A percentile compares a stretch with the other conserved stretches of the same genome.
These are phyloP conservation scores for Xylariaceae sp. DNA, from an alignment of 2,329 filamentous ascomycete genomes.

Conservation along the genomic window DNA sequence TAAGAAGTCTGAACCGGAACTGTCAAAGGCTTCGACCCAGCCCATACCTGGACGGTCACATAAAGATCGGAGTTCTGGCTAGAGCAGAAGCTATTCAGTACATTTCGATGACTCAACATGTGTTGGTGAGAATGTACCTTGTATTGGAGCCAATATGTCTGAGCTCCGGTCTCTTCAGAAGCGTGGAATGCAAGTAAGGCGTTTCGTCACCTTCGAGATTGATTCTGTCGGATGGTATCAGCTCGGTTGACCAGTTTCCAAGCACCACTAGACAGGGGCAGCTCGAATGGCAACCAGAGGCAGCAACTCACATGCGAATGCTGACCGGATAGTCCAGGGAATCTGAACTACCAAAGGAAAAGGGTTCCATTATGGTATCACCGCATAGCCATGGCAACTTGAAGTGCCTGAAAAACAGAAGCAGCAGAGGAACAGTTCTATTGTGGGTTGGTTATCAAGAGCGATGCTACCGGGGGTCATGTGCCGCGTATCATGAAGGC, in stretches of 20 bases:
- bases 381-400: constrained; percentile 4
- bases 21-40: constrained; percentile 88
- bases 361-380: constrained; percentile 67
- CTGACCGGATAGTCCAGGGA: constrained; percentile 67
- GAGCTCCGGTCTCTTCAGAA: constrained; percentile 71
- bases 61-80: constrained; percentile 83
- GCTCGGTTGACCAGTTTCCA: neutral
- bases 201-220: constrained; percentile 67
- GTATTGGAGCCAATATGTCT: constrained; percentile 82
- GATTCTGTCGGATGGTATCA: constrained; percentile 26
- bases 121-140: too few species aligned
- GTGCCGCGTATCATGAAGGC: too few species aligned
- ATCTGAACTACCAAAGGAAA: constrained; percentile 88
- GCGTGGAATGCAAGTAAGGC: constrained; percentile 65
- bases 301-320: constrained; percentile 53
- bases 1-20: constrained; percentile 90
- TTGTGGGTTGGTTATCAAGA: too few species aligned
- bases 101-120: constrained; percentile 10
- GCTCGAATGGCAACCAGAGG: too few species aligned
- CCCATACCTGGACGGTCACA: constrained; percentile 88
- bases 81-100: too few species aligned
- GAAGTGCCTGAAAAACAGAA: too few species aligned
- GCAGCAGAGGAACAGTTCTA: too few species aligned
- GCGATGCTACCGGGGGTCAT: too few species aligned
- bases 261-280: neutral